Evolutionary conservation across 148 eudicot genomes (phyloP), one percentile per base, ranked within the genome.

Genomic region (Chenopodium berlandieri): DNA sequence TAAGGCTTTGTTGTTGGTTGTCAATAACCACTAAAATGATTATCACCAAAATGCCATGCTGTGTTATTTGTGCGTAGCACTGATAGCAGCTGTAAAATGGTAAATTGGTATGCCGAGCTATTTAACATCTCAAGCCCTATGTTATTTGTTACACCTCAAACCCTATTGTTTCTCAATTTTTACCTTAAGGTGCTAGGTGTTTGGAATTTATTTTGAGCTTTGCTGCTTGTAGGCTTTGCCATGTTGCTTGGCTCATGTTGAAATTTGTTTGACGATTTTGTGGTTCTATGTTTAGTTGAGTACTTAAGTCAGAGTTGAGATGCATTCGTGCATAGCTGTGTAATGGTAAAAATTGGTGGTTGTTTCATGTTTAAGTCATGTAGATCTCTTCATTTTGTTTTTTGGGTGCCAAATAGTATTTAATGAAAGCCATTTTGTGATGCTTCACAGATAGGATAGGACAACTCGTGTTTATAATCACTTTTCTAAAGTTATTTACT

Each of bases 261-360:
- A 63, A 63, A 63, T 23, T 63, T 63, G 67, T 63, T 63, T 63
- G 27, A 63, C 2, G 67, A 63, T 23, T 63, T 63, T 63, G 67
- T 63, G 67, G 67, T 63, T 63, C 67, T 63, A 63, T 63, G 67
- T 63, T 63, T 63, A 63, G 67, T 63, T 63, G 67, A 63, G 67
- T 63, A 63, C 67, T 63, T 63, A 10, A 63, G 27, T 63, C 67
- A 20, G 27, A 22, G 27, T 20, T 63, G 6, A 22, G 27, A 17
- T 60, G 20, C 65, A 64, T n/a, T 64, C 68, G 8, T 64, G 68
- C 68, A 64, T 64, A n/a, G 27, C 27, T 0, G 68, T 23, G 25
- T 23, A 23, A 23, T 23, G 25, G 25, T 23, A 23, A 23, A 23
- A 23, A 23, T 23, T 23, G 25, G 25, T 23, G 25, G 25, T 64